Evolutionary conservation across 495 filamentous ascomycete genomes (phyloP).

Genomic region (Sordaria brevicollis): DNA sequence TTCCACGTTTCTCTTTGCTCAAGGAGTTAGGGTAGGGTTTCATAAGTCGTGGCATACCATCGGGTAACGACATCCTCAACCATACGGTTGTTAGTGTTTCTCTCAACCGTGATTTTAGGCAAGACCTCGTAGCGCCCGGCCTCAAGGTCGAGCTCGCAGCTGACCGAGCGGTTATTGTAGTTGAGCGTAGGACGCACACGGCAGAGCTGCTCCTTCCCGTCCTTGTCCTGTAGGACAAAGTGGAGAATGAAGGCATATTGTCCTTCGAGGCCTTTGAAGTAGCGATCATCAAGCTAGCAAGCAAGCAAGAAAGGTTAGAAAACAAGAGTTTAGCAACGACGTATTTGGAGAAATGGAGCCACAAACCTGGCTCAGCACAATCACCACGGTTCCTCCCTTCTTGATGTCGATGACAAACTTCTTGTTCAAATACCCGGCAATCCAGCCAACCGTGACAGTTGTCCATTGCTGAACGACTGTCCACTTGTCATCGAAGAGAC

Average conservation of each 20-base stretch:
- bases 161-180: constrained; percentile 55
- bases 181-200: constrained; percentile 48
- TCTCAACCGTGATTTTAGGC: constrained; percentile 57
- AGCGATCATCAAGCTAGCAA: constrained; percentile 49
- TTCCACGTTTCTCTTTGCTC: too few species aligned
- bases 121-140: constrained; percentile 63
- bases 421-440: constrained; percentile 60
- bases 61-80: constrained; percentile 50
- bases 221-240: constrained; percentile 62
- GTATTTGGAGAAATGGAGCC: not conserved
- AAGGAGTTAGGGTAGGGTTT: not conserved
- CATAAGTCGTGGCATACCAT: constrained; percentile 22
- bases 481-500: constrained; percentile 64
- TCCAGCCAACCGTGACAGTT: constrained; percentile 59
- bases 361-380: constrained; percentile 51
- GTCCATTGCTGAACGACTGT: constrained; percentile 59
- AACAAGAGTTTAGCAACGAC: not conserved
- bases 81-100: constrained; percentile 27
- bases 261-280: constrained; percentile 59
- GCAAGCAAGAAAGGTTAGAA: not conserved
- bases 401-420: constrained; percentile 58
- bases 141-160: constrained; percentile 60
- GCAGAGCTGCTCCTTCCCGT: constrained; percentile 60
- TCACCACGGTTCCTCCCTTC: constrained; percentile 49
- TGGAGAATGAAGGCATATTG: constrained; percentile 59